Evolutionary conservation across 2,329 filamentous ascomycete species (phyloP).

Genomic region (Raffaelea albimanens): DNA sequence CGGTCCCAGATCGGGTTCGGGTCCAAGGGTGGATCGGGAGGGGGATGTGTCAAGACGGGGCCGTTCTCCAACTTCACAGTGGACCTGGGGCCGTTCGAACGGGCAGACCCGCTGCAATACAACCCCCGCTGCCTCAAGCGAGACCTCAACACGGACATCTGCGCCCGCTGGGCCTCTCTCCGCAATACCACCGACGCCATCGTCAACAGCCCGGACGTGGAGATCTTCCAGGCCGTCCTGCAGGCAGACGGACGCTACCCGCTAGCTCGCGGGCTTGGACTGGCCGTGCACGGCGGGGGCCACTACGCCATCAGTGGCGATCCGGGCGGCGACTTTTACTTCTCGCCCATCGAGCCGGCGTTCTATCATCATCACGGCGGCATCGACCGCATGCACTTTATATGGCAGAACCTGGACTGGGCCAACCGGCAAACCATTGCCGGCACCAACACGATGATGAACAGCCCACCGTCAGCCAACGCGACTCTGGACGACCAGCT

Average conservation of each 20-base stretch:
- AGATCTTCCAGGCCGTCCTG: background rate
- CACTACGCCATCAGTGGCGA: constrained; percentile 22
- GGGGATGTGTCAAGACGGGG: too few relatives aligned
- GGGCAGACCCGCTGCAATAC: too few relatives aligned
- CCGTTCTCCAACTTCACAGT: too few relatives aligned
- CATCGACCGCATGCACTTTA: constrained; percentile 6
- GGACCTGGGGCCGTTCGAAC: too few relatives aligned
- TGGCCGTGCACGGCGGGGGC: constrained; percentile 16
- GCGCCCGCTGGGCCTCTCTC: too few relatives aligned
- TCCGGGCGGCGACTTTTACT: constrained; percentile 21
- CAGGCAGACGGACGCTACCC: background rate
- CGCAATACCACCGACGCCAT: background rate
- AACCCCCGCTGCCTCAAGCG: too few relatives aligned
- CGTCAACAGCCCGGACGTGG: background rate
- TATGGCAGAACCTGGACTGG: constrained; percentile 12
- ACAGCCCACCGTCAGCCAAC: constrained; percentile 17
- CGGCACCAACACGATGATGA: constrained; percentile 19
- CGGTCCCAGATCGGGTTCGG: too few relatives aligned
- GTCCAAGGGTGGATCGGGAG: too few relatives aligned
- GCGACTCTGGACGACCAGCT: constrained; percentile 18
- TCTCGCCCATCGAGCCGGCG: constrained; percentile 14
- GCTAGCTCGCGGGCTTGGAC: background rate
- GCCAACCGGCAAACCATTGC: constrained; percentile 15
- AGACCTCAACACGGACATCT: too few relatives aligned
- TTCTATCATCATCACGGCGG: constrained; percentile 9